A percentile compares a stretch with the other conserved stretches of the same genome.
Evolutionary conservation across 768 basidiomycete genomes (phyloP).

Genomic region (Boletellus emodensis): DNA sequence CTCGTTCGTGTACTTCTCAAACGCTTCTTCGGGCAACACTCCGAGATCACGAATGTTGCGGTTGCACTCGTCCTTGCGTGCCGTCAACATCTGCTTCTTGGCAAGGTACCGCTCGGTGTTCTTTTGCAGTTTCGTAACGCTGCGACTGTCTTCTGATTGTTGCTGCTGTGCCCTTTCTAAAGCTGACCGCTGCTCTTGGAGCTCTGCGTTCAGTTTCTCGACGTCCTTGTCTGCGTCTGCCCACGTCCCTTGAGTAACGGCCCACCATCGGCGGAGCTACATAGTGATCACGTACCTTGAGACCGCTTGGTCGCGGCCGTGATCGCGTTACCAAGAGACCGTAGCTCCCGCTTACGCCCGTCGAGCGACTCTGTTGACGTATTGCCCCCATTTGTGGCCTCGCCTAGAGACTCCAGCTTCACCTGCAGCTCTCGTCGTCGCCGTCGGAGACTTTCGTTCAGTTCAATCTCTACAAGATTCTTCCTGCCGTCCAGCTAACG

Average conservation of each 20-base stretch:
- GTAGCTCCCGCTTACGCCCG: slow-evolving; percentile 63
- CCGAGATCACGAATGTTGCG: slow-evolving; percentile 95
- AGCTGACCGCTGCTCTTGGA: slow-evolving; percentile 61
- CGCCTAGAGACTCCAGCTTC: slow-evolving; percentile 74
- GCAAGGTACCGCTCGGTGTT: slow-evolving; percentile 91
- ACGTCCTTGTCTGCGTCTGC: slow-evolving; percentile 69
- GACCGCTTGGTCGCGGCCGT: slow-evolving; percentile 57
- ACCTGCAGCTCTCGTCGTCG: slow-evolving; percentile 72
- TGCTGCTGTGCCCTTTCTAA: slow-evolving; percentile 77
- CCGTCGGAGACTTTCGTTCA: slow-evolving; percentile 83
- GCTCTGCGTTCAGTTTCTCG: slow-evolving; percentile 55
- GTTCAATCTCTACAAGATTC: slow-evolving; percentile 84
- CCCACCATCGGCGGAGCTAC: background rate
- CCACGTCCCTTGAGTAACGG: background rate
- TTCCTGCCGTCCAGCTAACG: slow-evolving; percentile 59
- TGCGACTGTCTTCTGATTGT: slow-evolving; percentile 82
- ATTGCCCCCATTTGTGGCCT: slow-evolving; percentile 51
- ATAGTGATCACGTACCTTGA: slow-evolving; percentile 40
- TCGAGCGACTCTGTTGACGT: slow-evolving; percentile 66
- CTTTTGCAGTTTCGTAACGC: slow-evolving; percentile 90
- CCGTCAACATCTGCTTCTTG: slow-evolving; percentile 80
- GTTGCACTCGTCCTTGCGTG: slow-evolving; percentile 90
- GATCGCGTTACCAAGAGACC: slow-evolving; percentile 62
- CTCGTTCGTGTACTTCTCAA: slow-evolving; percentile 87
- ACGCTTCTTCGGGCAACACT: slow-evolving; percentile 95